phyloP scores from a whole-genome alignment of 176 grass and related monocot species.

The Aegilops bicornis region DNA sequence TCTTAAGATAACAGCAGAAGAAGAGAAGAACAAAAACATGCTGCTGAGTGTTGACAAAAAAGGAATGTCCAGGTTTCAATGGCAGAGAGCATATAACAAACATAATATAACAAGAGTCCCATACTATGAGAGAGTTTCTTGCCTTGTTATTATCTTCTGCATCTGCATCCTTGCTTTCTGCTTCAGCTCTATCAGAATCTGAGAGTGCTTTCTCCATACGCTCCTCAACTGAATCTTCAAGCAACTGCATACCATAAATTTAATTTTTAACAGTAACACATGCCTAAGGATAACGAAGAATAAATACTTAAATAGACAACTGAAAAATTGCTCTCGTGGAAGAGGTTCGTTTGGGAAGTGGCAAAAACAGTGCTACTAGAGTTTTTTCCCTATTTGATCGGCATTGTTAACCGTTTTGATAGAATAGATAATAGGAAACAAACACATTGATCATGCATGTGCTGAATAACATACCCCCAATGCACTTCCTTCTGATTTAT shows the following conservation, averaged over 20 bases:
- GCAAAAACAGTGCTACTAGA: conserved; percentile 3
- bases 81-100: background rate
- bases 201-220: conserved; percentile 69
- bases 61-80: background rate
- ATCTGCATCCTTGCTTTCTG: conserved; percentile 84
- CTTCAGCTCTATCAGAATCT: conserved; percentile 89
- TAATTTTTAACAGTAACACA: conserved; percentile 16
- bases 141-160: conserved; percentile 85
- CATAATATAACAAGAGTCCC: background rate
- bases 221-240: conserved; percentile 97
- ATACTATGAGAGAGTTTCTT: conserved; percentile 19
- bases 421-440: conserved; percentile 15
- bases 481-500: conserved; percentile 98
- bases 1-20: background rate
- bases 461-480: conserved; percentile 72
- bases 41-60: background rate
- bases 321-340: background rate
- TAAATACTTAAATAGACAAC: conserved; percentile 1
- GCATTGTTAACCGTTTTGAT: background rate
- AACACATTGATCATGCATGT: conserved; percentile 1
- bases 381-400: background rate
- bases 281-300: background rate
- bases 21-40: background rate
- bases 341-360: background rate
- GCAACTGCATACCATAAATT: conserved; percentile 65